Base-by-base conservation (phyloP, 768 basidiomycete species). In the Auricularia heimuer region DNA sequence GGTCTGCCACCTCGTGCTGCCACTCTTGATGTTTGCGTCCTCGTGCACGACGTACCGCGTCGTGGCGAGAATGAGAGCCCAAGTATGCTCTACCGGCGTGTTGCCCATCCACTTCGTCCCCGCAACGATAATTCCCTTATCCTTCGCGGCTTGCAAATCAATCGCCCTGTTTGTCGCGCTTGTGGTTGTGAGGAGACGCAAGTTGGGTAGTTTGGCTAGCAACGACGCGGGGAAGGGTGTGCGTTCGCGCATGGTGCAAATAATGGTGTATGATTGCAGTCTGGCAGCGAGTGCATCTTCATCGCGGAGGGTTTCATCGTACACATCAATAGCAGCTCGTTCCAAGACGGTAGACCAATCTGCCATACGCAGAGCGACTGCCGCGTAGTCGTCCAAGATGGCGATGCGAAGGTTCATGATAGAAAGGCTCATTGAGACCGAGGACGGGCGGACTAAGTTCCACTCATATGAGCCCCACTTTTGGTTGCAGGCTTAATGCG, bases 171-270 rank as follows among this genome's bases (percentile, higher is more conserved):
- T 86, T 36, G 67, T 63, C 65, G 67, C 68, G 0, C 82, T 86
- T 2, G 86, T 88, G 0, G 86, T 87, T 12, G 84, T 78, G 63
- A 89, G 78, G 29, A 86, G 73, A 75, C 77, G 79, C 54, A 89
- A 77, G 61, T 83, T 83, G 6, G 86, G 86, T 39, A 89, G 75
- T 54, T 77, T 76, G 63, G 80, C 80, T 54, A 89, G 70, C 10
- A 86, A 67, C 0, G 78, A 74, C 4, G 75, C 71, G 6, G 77
- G 71, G 69, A 89, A 82, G 64, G 81, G 82, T 0, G 87, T 88
- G 36, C 87, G 76, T 68, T 88, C 87, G 62, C 87, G 77, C 86
- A 88, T 88, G 3, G 85, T 79, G 70, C 83, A 84, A 24, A 88
- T 77, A 54, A 89, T 79, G 4, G 82, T 72, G 71, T 83, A 87